phyloP scores from a whole-genome alignment of 176 grass and related monocot genomes.

The Eragrostis curvula region DNA sequence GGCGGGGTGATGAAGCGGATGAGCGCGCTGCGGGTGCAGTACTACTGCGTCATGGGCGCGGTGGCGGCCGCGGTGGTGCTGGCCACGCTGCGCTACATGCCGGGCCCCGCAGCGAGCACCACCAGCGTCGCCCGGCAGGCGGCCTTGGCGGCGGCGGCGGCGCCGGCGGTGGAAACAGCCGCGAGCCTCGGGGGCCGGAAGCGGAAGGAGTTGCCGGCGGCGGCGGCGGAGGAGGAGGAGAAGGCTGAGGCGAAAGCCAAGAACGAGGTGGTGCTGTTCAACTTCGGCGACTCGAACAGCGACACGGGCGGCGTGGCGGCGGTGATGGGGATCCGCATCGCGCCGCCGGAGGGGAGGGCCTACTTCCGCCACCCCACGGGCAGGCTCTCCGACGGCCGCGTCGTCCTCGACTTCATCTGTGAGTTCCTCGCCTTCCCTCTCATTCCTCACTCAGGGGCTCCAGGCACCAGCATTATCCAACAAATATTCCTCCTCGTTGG shows the following conservation, averaged over 20 bases:
- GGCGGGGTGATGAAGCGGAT: constrained; percentile 33
- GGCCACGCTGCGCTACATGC: constrained; percentile 62
- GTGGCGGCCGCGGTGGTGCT: constrained; percentile 48
- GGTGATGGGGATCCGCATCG: constrained; percentile 57
- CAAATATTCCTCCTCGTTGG: neutral
- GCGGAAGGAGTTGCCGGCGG: neutral
- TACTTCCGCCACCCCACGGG: constrained; percentile 72
- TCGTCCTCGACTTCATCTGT: constrained; percentile 95
- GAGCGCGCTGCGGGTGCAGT: constrained; percentile 45
- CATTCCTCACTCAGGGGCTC: too few species aligned
- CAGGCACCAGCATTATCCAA: too few species aligned
- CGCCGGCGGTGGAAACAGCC: neutral
- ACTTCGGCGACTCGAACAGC: constrained; percentile 91
- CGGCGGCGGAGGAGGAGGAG: neutral
- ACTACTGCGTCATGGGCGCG: constrained; percentile 62
- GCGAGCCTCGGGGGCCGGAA: neutral
- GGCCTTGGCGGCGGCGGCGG: neutral
- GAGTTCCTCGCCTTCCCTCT: neutral
- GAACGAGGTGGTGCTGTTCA: constrained; percentile 55
- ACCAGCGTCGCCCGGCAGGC: neutral
- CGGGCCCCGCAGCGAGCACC: neutral
- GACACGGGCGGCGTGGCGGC: constrained; percentile 82
- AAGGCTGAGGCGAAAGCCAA: neutral
- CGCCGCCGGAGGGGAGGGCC: constrained; percentile 58
- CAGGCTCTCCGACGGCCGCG: constrained; percentile 76